phyloP scores from a whole-genome alignment of 306 rosid species.

The Sicyos edulis region DNA sequence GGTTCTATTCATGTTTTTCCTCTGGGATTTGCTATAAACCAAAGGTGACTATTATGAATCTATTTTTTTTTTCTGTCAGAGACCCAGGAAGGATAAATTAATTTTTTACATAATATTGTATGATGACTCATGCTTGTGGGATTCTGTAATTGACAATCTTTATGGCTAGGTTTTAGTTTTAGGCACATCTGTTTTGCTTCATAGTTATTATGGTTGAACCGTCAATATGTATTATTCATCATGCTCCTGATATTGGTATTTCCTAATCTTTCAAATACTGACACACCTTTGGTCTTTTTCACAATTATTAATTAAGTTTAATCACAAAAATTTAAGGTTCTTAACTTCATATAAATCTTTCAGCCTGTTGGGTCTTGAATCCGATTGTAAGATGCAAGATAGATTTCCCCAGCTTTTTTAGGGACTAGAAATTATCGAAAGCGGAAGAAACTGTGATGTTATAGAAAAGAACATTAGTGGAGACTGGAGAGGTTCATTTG shows the following conservation, averaged over 20 bases:
- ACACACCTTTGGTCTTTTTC: neutral
- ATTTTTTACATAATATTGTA: neutral
- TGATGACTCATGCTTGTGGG: neutral
- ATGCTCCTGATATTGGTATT: neutral
- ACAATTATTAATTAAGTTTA: neutral
- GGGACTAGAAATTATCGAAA: neutral
- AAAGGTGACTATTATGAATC: constrained; percentile 48
- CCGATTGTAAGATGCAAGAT: neutral
- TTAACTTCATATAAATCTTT: neutral
- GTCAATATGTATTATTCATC: constrained; percentile 2
- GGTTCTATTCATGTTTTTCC: constrained; percentile 89
- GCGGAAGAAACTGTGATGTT: neutral
- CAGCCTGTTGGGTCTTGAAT: constrained; percentile 1
- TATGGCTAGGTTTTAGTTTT: neutral
- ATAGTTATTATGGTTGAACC: neutral
- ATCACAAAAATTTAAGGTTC: neutral
- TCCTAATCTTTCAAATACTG: neutral
- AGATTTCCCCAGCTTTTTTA: neutral
- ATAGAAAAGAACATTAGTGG: neutral
- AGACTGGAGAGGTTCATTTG: neutral
- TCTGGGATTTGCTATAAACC: constrained; percentile 55
- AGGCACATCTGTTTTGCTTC: neutral
- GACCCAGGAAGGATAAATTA: neutral
- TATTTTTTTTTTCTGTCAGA: neutral
- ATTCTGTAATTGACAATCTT: neutral